phyloP scores from a whole-genome alignment of 768 basidiomycete species.

The Naematelia encephala region DNA sequence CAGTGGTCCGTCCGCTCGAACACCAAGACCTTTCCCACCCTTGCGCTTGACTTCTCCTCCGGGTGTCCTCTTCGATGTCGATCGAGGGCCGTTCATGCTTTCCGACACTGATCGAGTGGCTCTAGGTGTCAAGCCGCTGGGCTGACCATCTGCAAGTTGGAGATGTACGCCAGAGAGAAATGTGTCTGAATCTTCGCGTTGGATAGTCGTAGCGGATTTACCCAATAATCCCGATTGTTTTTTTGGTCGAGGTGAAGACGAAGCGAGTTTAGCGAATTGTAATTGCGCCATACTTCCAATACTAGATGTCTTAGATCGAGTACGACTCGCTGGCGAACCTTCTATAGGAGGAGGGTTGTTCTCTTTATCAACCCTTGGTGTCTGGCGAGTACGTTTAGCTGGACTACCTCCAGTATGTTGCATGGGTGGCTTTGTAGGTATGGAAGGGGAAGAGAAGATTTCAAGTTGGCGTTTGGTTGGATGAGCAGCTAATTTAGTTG shows the following conservation, averaged over 20 bases:
- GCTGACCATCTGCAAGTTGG: neutral
- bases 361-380: constrained; percentile 22
- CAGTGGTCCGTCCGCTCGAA: constrained; percentile 26
- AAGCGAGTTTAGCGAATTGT: neutral
- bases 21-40: constrained; percentile 2
- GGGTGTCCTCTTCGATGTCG: neutral
- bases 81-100: neutral
- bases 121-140: neutral
- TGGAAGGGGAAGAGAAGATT: constrained; percentile 17
- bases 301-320: constrained; percentile 32
- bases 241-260: neutral
- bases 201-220: too few species aligned
- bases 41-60: neutral
- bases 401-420: constrained; percentile 4
- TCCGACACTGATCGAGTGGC: neutral
- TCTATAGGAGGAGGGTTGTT: constrained; percentile 17
- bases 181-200: neutral
- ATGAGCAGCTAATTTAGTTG: neutral
- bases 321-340: constrained; percentile 33
- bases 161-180: neutral
- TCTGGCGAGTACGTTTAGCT: neutral
- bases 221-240: too few species aligned
- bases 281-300: neutral
- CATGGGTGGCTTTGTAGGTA: neutral
- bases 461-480: constrained; percentile 26